Evolutionary conservation across 2,329 filamentous ascomycete genomes (phyloP).

Genomic region (Diaporthe longicolla): DNA sequence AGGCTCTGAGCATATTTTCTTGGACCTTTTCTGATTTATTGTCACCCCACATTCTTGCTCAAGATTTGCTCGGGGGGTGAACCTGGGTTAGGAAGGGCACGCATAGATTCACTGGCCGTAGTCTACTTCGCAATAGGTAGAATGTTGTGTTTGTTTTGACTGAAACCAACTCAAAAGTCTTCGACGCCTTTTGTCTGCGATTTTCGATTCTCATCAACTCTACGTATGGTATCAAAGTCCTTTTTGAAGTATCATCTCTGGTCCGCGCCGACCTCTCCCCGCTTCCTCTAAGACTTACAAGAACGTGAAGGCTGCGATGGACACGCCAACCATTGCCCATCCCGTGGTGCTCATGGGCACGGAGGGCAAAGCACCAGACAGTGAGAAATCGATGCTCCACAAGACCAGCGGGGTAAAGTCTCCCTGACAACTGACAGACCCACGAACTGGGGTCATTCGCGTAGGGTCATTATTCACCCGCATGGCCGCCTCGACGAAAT

Average conservation of each 20-base stretch:
- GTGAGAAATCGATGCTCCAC: neutral
- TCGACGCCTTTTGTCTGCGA: neutral
- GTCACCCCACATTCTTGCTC: neutral
- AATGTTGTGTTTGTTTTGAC: neutral
- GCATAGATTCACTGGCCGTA: neutral
- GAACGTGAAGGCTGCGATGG: neutral
- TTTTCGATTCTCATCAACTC: neutral
- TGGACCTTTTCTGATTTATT: too few species aligned
- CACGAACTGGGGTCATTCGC: neutral
- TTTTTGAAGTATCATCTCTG: neutral
- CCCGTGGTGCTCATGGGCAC: neutral
- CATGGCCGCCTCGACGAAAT: constrained; percentile 8
- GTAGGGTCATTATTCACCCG: neutral
- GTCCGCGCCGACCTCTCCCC: too few species aligned
- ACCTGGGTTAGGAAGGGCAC: neutral
- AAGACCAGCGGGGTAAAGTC: neutral
- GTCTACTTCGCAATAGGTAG: neutral
- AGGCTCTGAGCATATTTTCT: neutral
- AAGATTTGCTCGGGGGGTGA: neutral
- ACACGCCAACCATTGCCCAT: neutral
- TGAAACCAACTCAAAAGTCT: neutral
- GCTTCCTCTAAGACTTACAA: neutral
- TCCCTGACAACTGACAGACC: neutral
- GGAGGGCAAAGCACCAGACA: neutral
- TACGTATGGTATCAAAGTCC: neutral